Evolutionary conservation across 768 basidiomycete species (phyloP).

Genomic region (Amanita polypyramis): DNA sequence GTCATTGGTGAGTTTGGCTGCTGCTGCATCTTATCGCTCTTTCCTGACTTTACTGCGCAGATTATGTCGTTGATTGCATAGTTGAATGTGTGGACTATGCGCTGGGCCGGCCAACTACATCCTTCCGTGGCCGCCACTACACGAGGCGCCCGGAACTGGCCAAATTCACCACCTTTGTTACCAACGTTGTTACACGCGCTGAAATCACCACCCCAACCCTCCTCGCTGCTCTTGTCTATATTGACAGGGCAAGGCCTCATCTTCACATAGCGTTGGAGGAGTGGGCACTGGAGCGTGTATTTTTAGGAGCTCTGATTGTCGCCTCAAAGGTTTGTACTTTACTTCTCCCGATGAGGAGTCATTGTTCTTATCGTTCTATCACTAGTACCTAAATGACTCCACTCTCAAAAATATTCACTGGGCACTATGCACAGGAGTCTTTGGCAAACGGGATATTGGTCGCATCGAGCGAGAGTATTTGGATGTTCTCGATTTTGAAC

Average conservation of each 20-base stretch:
- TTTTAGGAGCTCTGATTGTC: slow-evolving; percentile 80
- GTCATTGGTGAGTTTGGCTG: slow-evolving; percentile 47
- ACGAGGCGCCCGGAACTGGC: slow-evolving; percentile 40
- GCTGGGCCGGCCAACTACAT: slow-evolving; percentile 51
- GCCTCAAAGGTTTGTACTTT: slow-evolving; percentile 62
- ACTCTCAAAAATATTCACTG: slow-evolving; percentile 88
- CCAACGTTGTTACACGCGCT: slow-evolving; percentile 59
- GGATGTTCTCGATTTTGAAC: slow-evolving; percentile 69
- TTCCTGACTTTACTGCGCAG: slow-evolving; percentile 24
- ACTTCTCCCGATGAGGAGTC: slow-evolving; percentile 6
- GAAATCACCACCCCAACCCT: slow-evolving; percentile 64
- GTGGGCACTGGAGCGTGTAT: slow-evolving; percentile 85
- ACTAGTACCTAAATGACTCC: slow-evolving; percentile 76
- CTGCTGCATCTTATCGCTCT: neutral
- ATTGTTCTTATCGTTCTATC: slow-evolving; percentile 10
- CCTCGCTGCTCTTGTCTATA: slow-evolving; percentile 65
- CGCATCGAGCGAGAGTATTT: slow-evolving; percentile 78
- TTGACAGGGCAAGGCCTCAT: slow-evolving; percentile 67
- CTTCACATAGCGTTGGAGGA: slow-evolving; percentile 74
- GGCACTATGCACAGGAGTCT: slow-evolving; percentile 77
- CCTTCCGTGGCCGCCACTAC: slow-evolving; percentile 36
- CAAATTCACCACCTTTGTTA: slow-evolving; percentile 55
- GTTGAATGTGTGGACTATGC: slow-evolving; percentile 69
- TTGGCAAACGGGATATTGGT: slow-evolving; percentile 72
- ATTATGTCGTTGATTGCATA: slow-evolving; percentile 60